Base-by-base conservation (phyloP, 371 early-diverging fungal species). In the Rhizopus stolonifer region DNA sequence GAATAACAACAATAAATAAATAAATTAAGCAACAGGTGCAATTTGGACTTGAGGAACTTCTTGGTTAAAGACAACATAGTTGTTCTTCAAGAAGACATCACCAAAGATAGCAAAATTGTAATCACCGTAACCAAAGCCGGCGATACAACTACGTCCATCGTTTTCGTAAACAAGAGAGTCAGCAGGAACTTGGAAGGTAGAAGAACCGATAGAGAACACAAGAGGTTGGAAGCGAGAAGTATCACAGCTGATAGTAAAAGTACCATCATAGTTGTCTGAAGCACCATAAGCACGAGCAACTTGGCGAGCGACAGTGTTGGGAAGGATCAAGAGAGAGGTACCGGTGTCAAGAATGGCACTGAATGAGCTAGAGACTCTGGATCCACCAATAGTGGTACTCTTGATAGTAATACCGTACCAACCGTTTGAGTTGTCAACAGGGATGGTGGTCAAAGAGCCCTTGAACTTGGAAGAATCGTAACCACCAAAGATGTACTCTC, bases 251-350 rank as follows among this genome's bases (percentile, higher is more conserved):
- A 62, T 57, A 14, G 48, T 53, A 54, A 57, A 62, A 2, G 58
- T 49, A 15, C 63, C 63, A 34, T 62, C 58, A 17, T 53, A 34
- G 19, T 53, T 53, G 22, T 52, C 57, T 0, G 32, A 36, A 19
- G 63, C 63, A 17, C 38, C 38, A 14, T 55, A 57, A 9, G 45
- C 49, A 4, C 17, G 3, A 33, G 63, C 63, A 31, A 62, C 49
- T 10, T 31, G 29, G 14, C 9, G 29, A 32, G 74, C 74, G 2
- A 73, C 55, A 15, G 51, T 39, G 4, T 66, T 54, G 24, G 74
- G 72, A 32, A 81, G 68, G 29, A 81, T 63, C 54, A 84, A 65
- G 24, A 84, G 61, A 5, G 80, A 81, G 34, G 84, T 82, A 22
- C 84, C 83, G 2, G 84, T 64, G 6, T 58, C 64, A 15, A 64